phyloP scores from a whole-genome alignment of 805 yeast genomes.

The Scheffersomyces stipitis region DNA sequence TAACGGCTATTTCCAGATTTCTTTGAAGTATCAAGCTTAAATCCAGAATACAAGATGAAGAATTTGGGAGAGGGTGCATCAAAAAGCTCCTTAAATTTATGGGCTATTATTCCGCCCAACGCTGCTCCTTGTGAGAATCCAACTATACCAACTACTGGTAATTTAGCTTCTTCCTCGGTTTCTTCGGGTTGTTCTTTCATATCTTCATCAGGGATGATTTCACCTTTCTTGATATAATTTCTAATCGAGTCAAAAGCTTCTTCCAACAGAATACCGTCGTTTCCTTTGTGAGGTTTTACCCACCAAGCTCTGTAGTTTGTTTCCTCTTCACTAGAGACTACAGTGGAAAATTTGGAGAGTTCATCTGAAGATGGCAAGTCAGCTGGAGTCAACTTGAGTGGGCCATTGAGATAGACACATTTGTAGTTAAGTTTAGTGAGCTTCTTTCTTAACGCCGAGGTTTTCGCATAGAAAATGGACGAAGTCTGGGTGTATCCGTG shows the following conservation, averaged over 20 bases:
- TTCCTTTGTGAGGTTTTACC: slow-evolving; percentile 45
- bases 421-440: slow-evolving; percentile 66
- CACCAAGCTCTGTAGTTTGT: slow-evolving; percentile 72
- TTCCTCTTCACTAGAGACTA: slow-evolving; percentile 30
- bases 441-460: slow-evolving; percentile 83
- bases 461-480: slow-evolving; percentile 78
- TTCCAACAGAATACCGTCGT: slow-evolving; percentile 49
- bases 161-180: slow-evolving; percentile 14
- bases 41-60: slow-evolving; percentile 75
- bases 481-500: slow-evolving; percentile 93
- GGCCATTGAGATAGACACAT: slow-evolving; percentile 78
- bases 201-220: slow-evolving; percentile 37
- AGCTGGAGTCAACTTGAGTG: slow-evolving; percentile 59
- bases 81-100: slow-evolving; percentile 54
- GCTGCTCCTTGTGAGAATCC: slow-evolving; percentile 98
- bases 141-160: slow-evolving; percentile 81
- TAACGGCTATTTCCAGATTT: slow-evolving; percentile 25
- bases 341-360: slow-evolving; percentile 48
- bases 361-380: slow-evolving; percentile 74
- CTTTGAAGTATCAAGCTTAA: slow-evolving; percentile 29
- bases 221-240: slow-evolving; percentile 56
- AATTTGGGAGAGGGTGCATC: slow-evolving; percentile 56
- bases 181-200: slow-evolving; percentile 16
- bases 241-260: slow-evolving; percentile 50
- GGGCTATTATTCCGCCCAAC: slow-evolving; percentile 67